These are phyloP conservation scores for Boletus pseudopeckii DNA, from an alignment of 768 basidiomycete genomes.

Conservation along the genomic window DNA sequence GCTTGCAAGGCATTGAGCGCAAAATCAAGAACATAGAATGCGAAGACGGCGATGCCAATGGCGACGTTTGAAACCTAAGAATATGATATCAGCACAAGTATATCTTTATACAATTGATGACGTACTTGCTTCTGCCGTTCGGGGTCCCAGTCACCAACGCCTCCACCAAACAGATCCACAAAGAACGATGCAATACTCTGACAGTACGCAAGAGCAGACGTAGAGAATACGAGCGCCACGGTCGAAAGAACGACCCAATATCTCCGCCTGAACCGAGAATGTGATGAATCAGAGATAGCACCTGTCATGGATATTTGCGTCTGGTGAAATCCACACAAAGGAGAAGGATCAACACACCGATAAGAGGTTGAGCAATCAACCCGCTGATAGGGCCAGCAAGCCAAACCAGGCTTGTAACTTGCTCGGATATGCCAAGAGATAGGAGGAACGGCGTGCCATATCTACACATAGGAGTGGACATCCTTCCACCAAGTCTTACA, in stretches of 20 bases:
- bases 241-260: constrained; percentile 95
- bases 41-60: constrained; percentile 81
- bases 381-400: constrained; percentile 93
- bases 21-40: constrained; percentile 95
- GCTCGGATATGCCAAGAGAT: constrained; percentile 75
- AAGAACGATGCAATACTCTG: constrained; percentile 64
- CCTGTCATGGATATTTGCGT: constrained; percentile 43
- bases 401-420: constrained; percentile 94
- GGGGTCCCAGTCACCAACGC: constrained; percentile 87
- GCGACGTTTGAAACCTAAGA: constrained; percentile 62
- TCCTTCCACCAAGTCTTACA: background rate
- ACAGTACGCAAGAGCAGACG: constrained; percentile 81
- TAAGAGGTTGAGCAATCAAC: constrained; percentile 93
- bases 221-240: constrained; percentile 71
- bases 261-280: constrained; percentile 84
- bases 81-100: background rate
- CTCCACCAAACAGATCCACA: constrained; percentile 73
- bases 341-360: constrained; percentile 51
- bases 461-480: constrained; percentile 38
- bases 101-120: background rate
- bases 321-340: background rate
- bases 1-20: constrained; percentile 96
- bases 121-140: constrained; percentile 58
- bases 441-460: constrained; percentile 95
- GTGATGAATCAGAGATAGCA: constrained; percentile 92